phyloP scores from a whole-genome alignment of 2,329 filamentous ascomycete genomes.

The Macrophomina pseudophaseolina region DNA sequence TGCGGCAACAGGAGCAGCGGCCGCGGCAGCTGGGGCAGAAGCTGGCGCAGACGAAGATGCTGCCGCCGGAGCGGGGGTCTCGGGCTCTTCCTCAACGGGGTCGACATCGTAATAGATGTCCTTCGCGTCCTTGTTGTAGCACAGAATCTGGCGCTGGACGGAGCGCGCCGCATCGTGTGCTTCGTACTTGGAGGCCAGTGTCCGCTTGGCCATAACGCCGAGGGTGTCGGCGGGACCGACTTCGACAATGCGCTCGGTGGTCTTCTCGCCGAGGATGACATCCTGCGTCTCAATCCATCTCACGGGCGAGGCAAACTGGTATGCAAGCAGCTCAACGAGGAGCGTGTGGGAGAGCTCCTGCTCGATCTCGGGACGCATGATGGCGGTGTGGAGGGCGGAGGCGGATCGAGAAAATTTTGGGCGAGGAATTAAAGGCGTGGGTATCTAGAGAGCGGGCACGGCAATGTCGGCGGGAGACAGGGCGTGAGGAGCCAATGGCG shows the following conservation, averaged over 20 bases:
- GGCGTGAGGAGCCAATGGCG: constrained; percentile 19
- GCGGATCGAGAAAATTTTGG: constrained; percentile 18
- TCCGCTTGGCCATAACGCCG: constrained; percentile 96
- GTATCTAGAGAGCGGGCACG: constrained; percentile 17
- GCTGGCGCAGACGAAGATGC: constrained; percentile 53
- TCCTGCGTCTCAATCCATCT: constrained; percentile 99
- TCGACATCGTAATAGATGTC: constrained; percentile 99
- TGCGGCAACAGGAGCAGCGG: constrained; percentile 60
- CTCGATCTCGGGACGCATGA: constrained; percentile 97
- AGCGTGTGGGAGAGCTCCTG: constrained; percentile 98
- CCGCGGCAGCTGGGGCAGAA: constrained; percentile 59
- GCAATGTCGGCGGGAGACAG: constrained; percentile 3
- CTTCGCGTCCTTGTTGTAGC: constrained; percentile 99
- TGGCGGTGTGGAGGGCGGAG: constrained; percentile 23
- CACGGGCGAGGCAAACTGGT: constrained; percentile 98
- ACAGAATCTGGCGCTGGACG: constrained; percentile 94
- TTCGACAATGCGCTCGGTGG: constrained; percentile 95
- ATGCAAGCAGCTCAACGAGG: constrained; percentile 97
- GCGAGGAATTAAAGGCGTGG: constrained; percentile 25
- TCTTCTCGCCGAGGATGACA: constrained; percentile 97
- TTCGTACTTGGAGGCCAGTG: constrained; percentile 95
- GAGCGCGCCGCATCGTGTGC: constrained; percentile 97
- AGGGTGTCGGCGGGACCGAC: constrained; percentile 96
- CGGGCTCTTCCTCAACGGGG: constrained; percentile 83
- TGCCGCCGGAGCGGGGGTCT: constrained; percentile 58